A percentile compares a stretch with the other conserved stretches of the same genome.
Conservation (phyloP, 768 basidiomycete species). For the Boletus tomentosulus region DNA sequence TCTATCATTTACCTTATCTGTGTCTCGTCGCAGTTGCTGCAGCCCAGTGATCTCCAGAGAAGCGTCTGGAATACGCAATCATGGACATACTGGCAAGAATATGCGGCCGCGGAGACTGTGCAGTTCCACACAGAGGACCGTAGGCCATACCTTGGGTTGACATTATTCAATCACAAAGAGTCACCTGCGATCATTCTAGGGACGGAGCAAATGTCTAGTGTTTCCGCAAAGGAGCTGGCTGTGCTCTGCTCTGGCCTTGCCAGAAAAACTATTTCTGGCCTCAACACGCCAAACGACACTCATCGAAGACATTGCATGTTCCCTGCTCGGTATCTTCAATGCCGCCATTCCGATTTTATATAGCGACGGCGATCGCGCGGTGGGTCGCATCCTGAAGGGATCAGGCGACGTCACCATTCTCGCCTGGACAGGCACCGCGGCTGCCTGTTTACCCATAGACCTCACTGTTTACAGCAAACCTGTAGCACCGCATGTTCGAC, state of each 20-base stretch:
- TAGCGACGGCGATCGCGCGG: background rate
- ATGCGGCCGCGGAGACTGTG: background rate
- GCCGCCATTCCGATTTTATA: background rate
- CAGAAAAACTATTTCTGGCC: background rate
- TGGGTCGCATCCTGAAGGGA: background rate
- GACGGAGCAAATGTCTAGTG: background rate
- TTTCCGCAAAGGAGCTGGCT: background rate
- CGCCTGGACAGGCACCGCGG: conserved; percentile 1
- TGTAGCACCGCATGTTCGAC: background rate
- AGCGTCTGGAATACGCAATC: conserved; percentile 9
- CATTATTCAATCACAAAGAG: too few relatives aligned
- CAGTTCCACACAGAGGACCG: background rate
- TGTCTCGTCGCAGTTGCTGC: background rate
- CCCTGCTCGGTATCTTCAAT: background rate
- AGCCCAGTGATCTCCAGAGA: background rate
- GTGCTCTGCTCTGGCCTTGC: background rate
- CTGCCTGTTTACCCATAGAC: background rate
- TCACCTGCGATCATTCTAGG: background rate
- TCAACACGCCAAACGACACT: background rate
- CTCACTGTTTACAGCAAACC: conserved; percentile 2
- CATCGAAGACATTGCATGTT: background rate
- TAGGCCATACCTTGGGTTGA: background rate
- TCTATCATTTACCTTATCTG: background rate
- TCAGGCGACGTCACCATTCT: conserved; percentile 1
- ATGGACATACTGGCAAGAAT: conserved; percentile 12